Base-by-base conservation (phyloP, 2,329 filamentous ascomycete species). In the Xylariaceae sp. region DNA sequence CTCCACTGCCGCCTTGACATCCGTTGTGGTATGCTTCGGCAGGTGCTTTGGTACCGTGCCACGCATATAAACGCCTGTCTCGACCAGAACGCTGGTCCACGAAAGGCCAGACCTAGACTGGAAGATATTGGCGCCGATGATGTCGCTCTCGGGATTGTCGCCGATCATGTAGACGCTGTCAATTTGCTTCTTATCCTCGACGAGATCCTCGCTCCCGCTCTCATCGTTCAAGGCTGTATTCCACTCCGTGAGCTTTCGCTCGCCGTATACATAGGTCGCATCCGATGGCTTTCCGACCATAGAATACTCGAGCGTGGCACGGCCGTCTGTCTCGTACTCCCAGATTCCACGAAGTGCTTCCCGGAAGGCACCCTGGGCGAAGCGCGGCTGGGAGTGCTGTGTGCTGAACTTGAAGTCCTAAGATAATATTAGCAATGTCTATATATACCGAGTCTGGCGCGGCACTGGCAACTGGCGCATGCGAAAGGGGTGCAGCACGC, bases 91-190 rank as follows among this genome's bases (percentile, higher is more conserved):
- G 41, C 77, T 80, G 26, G 71, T 67, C 85, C 85, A 89, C 37
- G 75, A 64, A 32, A 72, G 76, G 2, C 77, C 77, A 46, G 69
- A 56, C 0, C 64, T 64, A 41, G 76, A 82, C 16, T 65, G 54
- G 58, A 79, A 87, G 7, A 64, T 64, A 53, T 87, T 88, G 1
- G 81, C 83, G 2, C 85, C 85, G 3, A 68, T 63, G 48, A 89
- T 87, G 58, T 89, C 85, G 35, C 76, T 82, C 50, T 79, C 80
- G 1, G 78, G 76, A 44, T 81, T 81, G 50, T 82, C 78, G 2
- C 85, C 85, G 34, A 89, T 70, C 85, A 89, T 89, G 60, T 86
- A 89, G 2, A 89, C 81, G 11, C 70, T 76, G 6, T 11, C 22
- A 6, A 26, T 11, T 6, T 26, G 6, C 22, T 11, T 6, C 22